Conservation (phyloP, 2,329 filamentous ascomycete genomes). For the Aureobasidium mangrovei region DNA sequence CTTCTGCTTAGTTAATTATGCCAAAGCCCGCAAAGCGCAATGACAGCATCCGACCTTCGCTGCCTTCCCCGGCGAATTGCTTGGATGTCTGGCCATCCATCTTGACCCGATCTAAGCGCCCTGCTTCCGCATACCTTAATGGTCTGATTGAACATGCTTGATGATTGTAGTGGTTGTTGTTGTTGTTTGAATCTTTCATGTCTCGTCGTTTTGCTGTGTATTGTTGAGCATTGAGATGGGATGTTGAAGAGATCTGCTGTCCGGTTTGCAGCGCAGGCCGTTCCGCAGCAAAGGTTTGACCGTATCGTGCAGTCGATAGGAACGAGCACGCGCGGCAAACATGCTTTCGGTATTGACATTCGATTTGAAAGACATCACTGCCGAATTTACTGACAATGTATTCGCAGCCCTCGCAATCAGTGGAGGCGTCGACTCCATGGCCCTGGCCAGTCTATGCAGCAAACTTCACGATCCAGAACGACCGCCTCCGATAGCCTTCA, state of each 20-base stretch:
- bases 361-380: too few species aligned
- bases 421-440: conserved; percentile 97
- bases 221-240: background rate
- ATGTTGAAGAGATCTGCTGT: conserved; percentile 1
- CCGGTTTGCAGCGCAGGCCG: background rate
- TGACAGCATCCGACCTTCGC: background rate
- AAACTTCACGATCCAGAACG: conserved; percentile 20
- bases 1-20: too few species aligned
- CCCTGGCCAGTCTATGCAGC: conserved; percentile 66
- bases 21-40: too few species aligned
- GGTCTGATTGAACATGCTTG: too few species aligned
- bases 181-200: background rate
- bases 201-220: background rate
- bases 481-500: conserved; percentile 42
- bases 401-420: conserved; percentile 62
- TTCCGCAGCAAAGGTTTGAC: background rate
- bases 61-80: background rate
- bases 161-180: background rate
- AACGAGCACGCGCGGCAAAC: background rate
- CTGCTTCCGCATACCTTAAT: background rate
- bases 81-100: background rate
- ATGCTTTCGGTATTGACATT: too few species aligned
- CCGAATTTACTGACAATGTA: too few species aligned
- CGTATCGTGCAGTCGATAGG: background rate
- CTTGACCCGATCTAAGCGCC: background rate